Evolutionary conservation across 2,329 filamentous ascomycete genomes (phyloP).

Genomic region (Podosphaera fusca): DNA sequence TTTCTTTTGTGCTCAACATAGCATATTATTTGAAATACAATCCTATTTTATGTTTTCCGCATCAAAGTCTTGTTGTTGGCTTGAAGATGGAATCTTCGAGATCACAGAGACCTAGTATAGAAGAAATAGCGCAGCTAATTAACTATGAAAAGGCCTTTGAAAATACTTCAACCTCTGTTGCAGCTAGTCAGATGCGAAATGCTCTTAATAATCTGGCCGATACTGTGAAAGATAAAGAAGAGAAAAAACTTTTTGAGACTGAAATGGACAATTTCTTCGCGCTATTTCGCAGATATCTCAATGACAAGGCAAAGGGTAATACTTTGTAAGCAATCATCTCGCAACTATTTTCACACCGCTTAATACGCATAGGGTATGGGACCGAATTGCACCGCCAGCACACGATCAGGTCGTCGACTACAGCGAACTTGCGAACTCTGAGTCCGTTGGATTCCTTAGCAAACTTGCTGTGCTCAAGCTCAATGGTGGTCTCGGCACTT

Average conservation of each 20-base stretch:
- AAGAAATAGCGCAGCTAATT: constrained; percentile 17
- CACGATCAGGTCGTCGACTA: constrained; percentile 90
- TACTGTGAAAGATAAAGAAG: constrained; percentile 57
- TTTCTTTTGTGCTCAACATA: too few relatives aligned
- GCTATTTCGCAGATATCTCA: constrained; percentile 92
- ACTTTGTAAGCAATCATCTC: constrained; percentile 33
- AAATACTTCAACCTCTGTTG: constrained; percentile 95
- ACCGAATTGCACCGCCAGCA: constrained; percentile 83
- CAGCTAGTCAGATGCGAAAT: constrained; percentile 98
- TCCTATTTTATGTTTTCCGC: too few relatives aligned
- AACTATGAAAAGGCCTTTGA: constrained; percentile 61
- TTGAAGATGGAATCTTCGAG: too few relatives aligned
- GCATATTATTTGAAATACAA: too few relatives aligned
- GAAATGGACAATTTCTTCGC: constrained; percentile 99
- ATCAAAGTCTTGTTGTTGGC: too few relatives aligned
- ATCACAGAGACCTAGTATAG: background rate
- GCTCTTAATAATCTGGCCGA: constrained; percentile 79
- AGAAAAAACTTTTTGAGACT: constrained; percentile 90
- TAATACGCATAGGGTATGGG: constrained; percentile 51
- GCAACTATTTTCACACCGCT: constrained; percentile 6
- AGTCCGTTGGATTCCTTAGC: constrained; percentile 83
- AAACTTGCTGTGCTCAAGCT: constrained; percentile 98
- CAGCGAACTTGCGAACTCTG: constrained; percentile 65
- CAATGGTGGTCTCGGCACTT: constrained; percentile 96
- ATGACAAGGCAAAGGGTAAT: constrained; percentile 97